These are phyloP conservation scores for Mortierella sp. DNA, from an alignment of 371 early-diverging fungal species.

Conservation along the genomic window DNA sequence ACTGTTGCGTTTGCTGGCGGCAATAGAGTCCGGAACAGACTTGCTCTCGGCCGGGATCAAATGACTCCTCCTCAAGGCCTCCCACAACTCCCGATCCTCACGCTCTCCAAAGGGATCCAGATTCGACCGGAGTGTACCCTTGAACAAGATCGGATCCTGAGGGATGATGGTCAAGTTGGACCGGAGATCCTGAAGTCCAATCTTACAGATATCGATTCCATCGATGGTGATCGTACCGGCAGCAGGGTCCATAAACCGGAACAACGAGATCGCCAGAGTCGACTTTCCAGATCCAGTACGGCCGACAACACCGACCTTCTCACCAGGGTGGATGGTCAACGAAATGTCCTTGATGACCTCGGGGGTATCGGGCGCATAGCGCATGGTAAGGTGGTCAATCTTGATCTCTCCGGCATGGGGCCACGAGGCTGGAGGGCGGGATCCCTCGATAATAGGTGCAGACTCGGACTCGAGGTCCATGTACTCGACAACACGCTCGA, in stretches of 20 bases:
- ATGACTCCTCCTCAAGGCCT: conserved; percentile 65
- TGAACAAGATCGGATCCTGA: conserved; percentile 78
- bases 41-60: conserved; percentile 38
- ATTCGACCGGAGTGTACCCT: conserved; percentile 76
- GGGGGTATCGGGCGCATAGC: conserved; percentile 75
- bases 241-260: conserved; percentile 77
- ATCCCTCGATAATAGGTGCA: conserved; percentile 55
- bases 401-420: conserved; percentile 78
- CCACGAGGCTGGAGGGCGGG: conserved; percentile 73
- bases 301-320: conserved; percentile 64
- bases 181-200: conserved; percentile 76
- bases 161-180: conserved; percentile 78
- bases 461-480: conserved; percentile 74
- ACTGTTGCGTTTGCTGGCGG: conserved; percentile 38
- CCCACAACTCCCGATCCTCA: conserved; percentile 77
- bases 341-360: conserved; percentile 76
- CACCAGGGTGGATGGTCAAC: conserved; percentile 54
- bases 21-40: conserved; percentile 1
- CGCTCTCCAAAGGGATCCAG: conserved; percentile 78
- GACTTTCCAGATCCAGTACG: conserved; percentile 80
- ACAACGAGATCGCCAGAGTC: conserved; percentile 74
- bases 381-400: conserved; percentile 73
- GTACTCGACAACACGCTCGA: conserved; percentile 83
- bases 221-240: conserved; percentile 77
- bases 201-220: conserved; percentile 73